Base-by-base conservation (phyloP, 2,329 filamentous ascomycete genomes). In the Trichoderma harzianum region DNA sequence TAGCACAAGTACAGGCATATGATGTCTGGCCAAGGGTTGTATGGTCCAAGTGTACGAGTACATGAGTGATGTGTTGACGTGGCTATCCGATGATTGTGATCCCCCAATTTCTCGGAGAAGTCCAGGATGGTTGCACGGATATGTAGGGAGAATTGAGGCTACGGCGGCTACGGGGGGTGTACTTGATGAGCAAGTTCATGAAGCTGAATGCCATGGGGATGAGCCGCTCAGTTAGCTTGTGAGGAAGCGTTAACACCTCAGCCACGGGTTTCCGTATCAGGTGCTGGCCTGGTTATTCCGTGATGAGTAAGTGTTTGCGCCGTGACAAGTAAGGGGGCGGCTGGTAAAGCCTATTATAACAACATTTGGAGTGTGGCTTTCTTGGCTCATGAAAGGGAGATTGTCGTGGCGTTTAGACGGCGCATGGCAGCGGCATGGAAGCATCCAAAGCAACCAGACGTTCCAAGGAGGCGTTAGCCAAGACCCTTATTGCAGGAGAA, bases 341-440 rank as follows among this genome's bases (percentile, higher is more conserved):
- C 57, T 69, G 67, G 61, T 51, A 21, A 21, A n/a, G 66, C 24
- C 36, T 62, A 16, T n/a, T 14, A 57, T 69, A 32, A 61, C 39
- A 18, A 36, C 34, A 36, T 36, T 36, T 36, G 14, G 3, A 62
- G 4, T 53, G 67, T 62, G 67, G 67, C 67, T 62, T 62, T n/a
- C 53, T 62, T 69, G 28, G 67, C 57, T 61, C 16, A 39, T 62
- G 65, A 36, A 47, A 55, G n/a, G 65, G 36, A 51, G 55, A 47
- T 61, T 69, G n/a, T 7, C 53, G 55, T 60, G 57, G 67, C 57
- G 57, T 61, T 53, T 62, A 51, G 34, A 61, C 16, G 28, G 21
- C 67, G 36, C 57, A 62, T 69, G 67, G 39, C 57, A 69, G 55
- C 26, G 14, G 67, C 67, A 69, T 69, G 67, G 67, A 53, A 62